Evolutionary conservation across 1,284 basidiomycete genomes (phyloP).

Genomic region (Cerrena zonata): DNA sequence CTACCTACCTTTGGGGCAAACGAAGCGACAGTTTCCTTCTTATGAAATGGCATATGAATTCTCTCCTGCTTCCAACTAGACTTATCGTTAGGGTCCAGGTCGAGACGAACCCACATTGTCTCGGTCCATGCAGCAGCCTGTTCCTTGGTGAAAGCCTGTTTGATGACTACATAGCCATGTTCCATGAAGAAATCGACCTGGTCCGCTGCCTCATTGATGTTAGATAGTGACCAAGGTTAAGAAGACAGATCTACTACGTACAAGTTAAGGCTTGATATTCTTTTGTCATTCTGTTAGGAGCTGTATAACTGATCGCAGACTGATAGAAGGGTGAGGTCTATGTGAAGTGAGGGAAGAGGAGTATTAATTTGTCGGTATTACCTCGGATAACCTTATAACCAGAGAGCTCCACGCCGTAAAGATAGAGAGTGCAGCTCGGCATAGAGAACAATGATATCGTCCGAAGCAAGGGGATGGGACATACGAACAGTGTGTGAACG

Average conservation of each 20-base stretch:
- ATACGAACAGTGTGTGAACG: too few relatives aligned
- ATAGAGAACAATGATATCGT: too few relatives aligned
- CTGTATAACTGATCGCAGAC: neutral
- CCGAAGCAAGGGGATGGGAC: too few relatives aligned
- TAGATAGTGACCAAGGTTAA: neutral
- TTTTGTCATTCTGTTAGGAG: constrained; percentile 15
- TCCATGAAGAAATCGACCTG: constrained; percentile 51
- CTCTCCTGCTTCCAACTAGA: constrained; percentile 49
- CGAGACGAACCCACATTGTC: constrained; percentile 48
- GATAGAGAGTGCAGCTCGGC: too few relatives aligned
- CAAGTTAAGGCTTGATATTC: constrained; percentile 22
- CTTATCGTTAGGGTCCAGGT: constrained; percentile 46
- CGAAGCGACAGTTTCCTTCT: constrained; percentile 36
- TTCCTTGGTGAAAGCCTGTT: constrained; percentile 47
- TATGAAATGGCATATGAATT: constrained; percentile 53
- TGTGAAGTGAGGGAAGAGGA: neutral
- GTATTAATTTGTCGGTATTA: too few relatives aligned
- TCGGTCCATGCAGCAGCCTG: constrained; percentile 45
- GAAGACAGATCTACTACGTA: constrained; percentile 13
- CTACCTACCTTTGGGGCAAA: constrained; percentile 49
- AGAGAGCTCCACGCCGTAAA: too few relatives aligned
- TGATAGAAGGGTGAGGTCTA: neutral
- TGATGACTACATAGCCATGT: constrained; percentile 50
- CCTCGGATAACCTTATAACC: too few relatives aligned
- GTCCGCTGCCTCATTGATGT: constrained; percentile 25